A percentile compares a stretch with the other conserved stretches of the same genome.
These are phyloP conservation scores for Tanacetum coccineum DNA, from an alignment of 129 eudicot species.

Conservation along the genomic window DNA sequence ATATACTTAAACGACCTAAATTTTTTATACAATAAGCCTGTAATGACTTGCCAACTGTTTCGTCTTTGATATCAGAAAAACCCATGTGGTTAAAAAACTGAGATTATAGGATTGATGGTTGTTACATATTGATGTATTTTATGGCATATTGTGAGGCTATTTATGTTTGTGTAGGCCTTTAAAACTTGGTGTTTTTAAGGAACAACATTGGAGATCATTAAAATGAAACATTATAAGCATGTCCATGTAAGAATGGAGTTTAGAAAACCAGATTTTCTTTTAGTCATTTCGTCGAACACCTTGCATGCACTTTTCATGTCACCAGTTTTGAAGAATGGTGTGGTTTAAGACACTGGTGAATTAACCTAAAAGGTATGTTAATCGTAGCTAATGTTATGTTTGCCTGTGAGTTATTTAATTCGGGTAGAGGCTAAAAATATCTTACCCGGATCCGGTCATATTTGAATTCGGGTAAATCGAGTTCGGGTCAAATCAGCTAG, in stretches of 20 bases:
- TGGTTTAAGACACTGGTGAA: too few relatives aligned
- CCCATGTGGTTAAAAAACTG: constrained; percentile 56
- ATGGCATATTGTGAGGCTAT: not conserved
- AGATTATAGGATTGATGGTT: constrained; percentile 31
- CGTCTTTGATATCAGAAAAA: constrained; percentile 52
- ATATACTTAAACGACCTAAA: constrained; percentile 28
- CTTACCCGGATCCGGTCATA: too few relatives aligned
- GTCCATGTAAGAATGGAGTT: constrained; percentile 32
- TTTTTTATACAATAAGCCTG: constrained; percentile 50
- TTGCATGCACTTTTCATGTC: constrained; percentile 13
- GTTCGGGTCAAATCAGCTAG: too few relatives aligned
- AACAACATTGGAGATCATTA: constrained; percentile 31
- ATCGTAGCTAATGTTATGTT: too few relatives aligned
- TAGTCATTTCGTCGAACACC: constrained; percentile 39
- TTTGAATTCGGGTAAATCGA: too few relatives aligned
- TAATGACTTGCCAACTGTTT: constrained; percentile 43
- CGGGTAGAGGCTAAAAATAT: too few relatives aligned
- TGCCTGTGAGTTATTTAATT: too few relatives aligned
- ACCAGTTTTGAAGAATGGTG: not conserved
- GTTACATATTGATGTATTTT: constrained; percentile 30
- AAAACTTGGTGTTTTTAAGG: constrained; percentile 24
- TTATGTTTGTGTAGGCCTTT: too few relatives aligned
- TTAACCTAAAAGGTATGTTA: too few relatives aligned
- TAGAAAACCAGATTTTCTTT: constrained; percentile 20
- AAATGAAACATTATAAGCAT: constrained; percentile 3